A percentile compares a stretch with the other conserved stretches of the same genome.
Conservation (phyloP, 768 basidiomycete species). For the Hirschioporus abietinus region DNA sequence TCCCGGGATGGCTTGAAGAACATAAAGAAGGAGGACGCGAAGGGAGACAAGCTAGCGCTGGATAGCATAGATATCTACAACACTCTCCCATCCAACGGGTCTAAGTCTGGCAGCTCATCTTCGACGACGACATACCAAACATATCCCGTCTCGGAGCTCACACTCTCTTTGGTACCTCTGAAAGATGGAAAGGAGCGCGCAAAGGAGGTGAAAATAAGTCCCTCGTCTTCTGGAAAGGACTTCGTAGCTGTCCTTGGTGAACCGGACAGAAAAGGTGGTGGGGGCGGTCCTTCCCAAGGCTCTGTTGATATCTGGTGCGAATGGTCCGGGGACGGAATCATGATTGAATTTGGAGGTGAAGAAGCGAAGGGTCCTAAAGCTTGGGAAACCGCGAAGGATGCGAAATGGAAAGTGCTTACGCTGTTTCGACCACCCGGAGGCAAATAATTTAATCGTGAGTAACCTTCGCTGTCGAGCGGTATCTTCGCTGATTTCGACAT, state of each 20-base stretch:
- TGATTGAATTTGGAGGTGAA: constrained; percentile 82
- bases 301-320: constrained; percentile 93
- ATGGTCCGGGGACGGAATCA: constrained; percentile 76
- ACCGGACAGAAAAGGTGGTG: constrained; percentile 88
- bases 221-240: constrained; percentile 64
- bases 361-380: constrained; percentile 76
- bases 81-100: constrained; percentile 28
- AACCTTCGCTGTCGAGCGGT: neutral
- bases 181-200: constrained; percentile 28
- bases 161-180: constrained; percentile 33
- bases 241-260: constrained; percentile 76
- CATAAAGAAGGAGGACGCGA: constrained; percentile 40
- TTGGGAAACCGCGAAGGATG: constrained; percentile 84
- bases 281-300: constrained; percentile 74
- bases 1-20: constrained; percentile 65
- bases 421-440: constrained; percentile 35
- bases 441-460: neutral
- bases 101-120: constrained; percentile 17
- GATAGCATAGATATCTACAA: constrained; percentile 87
- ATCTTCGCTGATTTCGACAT: neutral
- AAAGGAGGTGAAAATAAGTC: constrained; percentile 35
- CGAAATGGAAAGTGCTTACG: constrained; percentile 71
- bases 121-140: constrained; percentile 39
- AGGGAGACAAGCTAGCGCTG: constrained; percentile 46
- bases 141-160: constrained; percentile 52